A percentile compares a stretch with the other conserved stretches of the same genome.
Conservation (phyloP, 768 basidiomycete genomes). For the Hypsizygus marmoreus region DNA sequence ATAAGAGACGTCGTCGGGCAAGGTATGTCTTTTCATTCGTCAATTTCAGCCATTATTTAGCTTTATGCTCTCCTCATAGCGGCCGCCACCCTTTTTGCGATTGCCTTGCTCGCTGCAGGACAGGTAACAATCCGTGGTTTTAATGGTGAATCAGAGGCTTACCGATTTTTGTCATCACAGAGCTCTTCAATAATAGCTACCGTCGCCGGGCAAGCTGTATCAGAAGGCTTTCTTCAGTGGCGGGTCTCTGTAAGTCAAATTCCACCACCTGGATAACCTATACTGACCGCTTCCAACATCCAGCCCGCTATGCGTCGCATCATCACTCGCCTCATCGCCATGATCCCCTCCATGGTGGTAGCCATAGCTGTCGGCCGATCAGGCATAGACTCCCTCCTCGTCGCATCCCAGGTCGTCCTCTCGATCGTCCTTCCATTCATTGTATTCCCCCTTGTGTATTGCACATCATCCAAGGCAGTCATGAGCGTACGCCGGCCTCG, state of each 20-base stretch:
- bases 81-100: conserved; percentile 84
- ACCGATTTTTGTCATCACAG: no score
- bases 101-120: conserved; percentile 82
- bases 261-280: conserved; percentile 6
- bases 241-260: conserved; percentile 68
- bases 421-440: conserved; percentile 85
- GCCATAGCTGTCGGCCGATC: conserved; percentile 67
- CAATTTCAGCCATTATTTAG: not conserved
- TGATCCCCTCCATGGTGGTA: conserved; percentile 81
- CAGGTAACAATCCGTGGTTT: conserved; percentile 57
- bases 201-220: conserved; percentile 86
- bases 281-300: conserved; percentile 4
- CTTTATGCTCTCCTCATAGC: conserved; percentile 39
- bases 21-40: conserved; percentile 40
- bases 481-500: conserved; percentile 64
- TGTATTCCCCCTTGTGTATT: conserved; percentile 76
- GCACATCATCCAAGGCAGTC: conserved; percentile 69
- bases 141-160: no score
- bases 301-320: conserved; percentile 80
- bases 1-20: conserved; percentile 68
- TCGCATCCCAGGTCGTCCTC: conserved; percentile 82
- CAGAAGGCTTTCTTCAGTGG: conserved; percentile 90
- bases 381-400: conserved; percentile 80
- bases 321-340: conserved; percentile 76
- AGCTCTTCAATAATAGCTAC: conserved; percentile 90